Evolutionary conservation across 116 monocot genomes (phyloP).

Genomic region (Iris pallida): DNA sequence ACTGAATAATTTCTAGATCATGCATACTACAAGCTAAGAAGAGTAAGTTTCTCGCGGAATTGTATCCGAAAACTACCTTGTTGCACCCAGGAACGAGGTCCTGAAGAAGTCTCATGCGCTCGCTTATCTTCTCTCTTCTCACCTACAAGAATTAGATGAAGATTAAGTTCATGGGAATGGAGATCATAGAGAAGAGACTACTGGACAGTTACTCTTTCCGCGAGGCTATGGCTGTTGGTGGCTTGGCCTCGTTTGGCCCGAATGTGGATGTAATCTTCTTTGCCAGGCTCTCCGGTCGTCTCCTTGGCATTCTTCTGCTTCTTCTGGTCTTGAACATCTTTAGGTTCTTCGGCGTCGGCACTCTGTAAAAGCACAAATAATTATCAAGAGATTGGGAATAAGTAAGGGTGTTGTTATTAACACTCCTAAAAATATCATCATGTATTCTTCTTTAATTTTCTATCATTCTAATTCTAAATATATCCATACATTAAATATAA

Average conservation of each 20-base stretch:
- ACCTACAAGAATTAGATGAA: slow-evolving; percentile 31
- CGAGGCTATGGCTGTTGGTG: slow-evolving; percentile 88
- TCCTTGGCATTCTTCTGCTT: slow-evolving; percentile 23
- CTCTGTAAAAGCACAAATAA: slow-evolving; percentile 11
- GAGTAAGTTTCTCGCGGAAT: too few species aligned
- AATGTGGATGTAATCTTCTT: slow-evolving; percentile 69
- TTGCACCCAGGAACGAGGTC: slow-evolving; percentile 92
- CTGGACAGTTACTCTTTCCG: slow-evolving; percentile 59
- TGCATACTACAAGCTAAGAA: too few species aligned
- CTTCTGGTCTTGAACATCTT: slow-evolving; percentile 19
- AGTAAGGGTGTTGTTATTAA: too few species aligned
- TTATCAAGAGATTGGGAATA: too few species aligned
- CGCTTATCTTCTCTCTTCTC: slow-evolving; percentile 83
- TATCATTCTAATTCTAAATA: too few species aligned
- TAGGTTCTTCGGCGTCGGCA: slow-evolving; percentile 31
- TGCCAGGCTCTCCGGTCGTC: slow-evolving; percentile 12
- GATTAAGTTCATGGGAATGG: not conserved
- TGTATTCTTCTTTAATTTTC: too few species aligned
- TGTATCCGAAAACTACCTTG: slow-evolving; percentile 61
- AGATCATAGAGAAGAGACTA: not conserved
- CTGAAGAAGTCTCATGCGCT: slow-evolving; percentile 86
- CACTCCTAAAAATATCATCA: too few species aligned
- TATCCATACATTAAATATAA: too few species aligned
- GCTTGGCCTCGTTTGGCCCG: slow-evolving; percentile 83
- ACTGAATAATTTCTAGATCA: too few species aligned